Conservation (phyloP, 75 land plant species). For the Selaginella moellendorffii region DNA sequence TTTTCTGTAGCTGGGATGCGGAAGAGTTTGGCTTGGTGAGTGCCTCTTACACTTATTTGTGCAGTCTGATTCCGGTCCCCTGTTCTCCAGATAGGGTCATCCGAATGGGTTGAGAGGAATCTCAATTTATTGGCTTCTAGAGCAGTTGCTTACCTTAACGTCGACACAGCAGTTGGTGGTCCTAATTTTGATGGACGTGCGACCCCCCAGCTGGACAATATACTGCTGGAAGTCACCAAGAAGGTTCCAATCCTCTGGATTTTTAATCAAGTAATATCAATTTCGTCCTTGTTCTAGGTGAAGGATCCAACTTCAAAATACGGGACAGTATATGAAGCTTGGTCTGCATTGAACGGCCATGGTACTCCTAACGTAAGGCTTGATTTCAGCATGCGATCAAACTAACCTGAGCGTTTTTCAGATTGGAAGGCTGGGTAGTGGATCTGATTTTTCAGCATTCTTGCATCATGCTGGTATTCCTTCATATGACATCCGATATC, state of each 20-base stretch:
- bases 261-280: not conserved
- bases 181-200: constrained; percentile 49
- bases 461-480: constrained; percentile 79
- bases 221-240: constrained; percentile 37
- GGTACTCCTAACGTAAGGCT: not conserved
- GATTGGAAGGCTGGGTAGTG: constrained; percentile 70
- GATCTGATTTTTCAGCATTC: constrained; percentile 65
- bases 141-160: constrained; percentile 74
- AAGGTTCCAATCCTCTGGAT: constrained; percentile 22
- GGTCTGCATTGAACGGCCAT: constrained; percentile 24
- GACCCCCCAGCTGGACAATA: constrained; percentile 72
- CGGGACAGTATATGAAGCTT: constrained; percentile 45
- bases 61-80: not conserved
- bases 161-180: constrained; percentile 57
- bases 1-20: constrained; percentile 83
- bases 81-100: constrained; percentile 64
- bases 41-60: not conserved
- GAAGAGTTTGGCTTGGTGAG: constrained; percentile 81
- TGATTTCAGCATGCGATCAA: not conserved
- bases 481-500: not conserved
- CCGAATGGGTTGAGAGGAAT: constrained; percentile 72
- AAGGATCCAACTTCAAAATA: constrained; percentile 50
- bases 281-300: constrained; percentile 30
- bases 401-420: constrained; percentile 10
- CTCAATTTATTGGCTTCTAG: constrained; percentile 31